Evolutionary conservation across 1,284 basidiomycete species (phyloP).

Genomic region (Leccinum holopus): DNA sequence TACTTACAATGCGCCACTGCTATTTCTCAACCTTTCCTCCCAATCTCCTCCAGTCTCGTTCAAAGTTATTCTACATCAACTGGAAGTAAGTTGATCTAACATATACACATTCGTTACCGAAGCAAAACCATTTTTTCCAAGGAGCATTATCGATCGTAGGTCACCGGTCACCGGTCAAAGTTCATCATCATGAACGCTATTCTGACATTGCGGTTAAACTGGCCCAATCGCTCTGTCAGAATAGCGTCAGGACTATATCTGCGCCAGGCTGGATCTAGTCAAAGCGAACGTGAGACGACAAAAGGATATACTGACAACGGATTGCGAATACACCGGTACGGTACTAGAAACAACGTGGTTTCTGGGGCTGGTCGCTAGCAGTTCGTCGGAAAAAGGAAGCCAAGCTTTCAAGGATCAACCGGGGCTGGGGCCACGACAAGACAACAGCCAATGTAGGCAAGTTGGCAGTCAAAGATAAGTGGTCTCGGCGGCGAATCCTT

Average conservation of each 20-base stretch:
- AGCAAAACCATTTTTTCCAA: neutral
- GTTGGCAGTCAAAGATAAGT: no score
- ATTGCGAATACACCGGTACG: neutral
- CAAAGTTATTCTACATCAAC: accelerated
- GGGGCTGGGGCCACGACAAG: neutral
- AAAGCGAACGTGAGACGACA: neutral
- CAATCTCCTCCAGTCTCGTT: neutral
- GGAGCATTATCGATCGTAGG: neutral
- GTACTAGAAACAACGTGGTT: neutral
- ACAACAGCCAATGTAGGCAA: neutral
- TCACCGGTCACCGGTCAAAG: neutral
- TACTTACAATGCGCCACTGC: no score
- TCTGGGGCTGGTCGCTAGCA: neutral
- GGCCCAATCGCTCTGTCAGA: neutral
- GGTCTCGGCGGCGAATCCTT: neutral
- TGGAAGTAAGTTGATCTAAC: neutral
- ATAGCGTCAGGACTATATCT: neutral
- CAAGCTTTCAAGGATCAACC: neutral
- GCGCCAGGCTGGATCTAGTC: neutral
- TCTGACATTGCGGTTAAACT: neutral
- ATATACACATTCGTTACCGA: neutral
- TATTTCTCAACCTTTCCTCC: no score
- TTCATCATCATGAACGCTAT: neutral
- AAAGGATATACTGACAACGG: neutral
- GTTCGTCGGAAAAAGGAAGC: neutral